Base-by-base conservation (phyloP, 371 early-diverging fungal genomes). In the Zychaea mexicana region DNA sequence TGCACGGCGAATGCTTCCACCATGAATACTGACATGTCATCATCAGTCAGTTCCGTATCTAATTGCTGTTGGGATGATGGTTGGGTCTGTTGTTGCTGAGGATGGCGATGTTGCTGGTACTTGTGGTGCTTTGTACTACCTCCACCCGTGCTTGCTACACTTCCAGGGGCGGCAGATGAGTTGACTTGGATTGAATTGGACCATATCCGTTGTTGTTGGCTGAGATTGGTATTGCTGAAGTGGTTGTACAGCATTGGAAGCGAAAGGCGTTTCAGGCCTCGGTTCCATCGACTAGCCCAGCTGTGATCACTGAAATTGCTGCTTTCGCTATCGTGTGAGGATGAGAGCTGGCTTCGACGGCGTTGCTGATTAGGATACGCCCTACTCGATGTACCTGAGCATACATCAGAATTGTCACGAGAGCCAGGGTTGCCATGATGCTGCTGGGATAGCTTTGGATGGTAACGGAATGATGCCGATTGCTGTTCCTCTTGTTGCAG, bases 1-100 rank as follows among this genome's bases (percentile, higher is more conserved):
- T 72, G 72, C 13, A 77, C 54, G 3, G 78, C 67, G 47, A 72
- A 66, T 2, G 72, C 71, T 38, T 81, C 81, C 36, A 81, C 68
- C 12, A 68, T 57, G 62, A 81, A 81, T 4, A 76, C 56, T 1
- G 72, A 76, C 1, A 67, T 66, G 9, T 78, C 78, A 10, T 75
- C 73, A 30, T 76, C 57, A 10, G 57, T 26, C 22, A 36, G 17
- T 24, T 45, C 31, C 3, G 38, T 0, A 19, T 33, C 36, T 28
- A 24, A 45, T 3, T 52, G 55, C 7, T 64, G 49, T n/a, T n/a
- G 27, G 15, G 28, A 45, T 1, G 28, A 22, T 19, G 36, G 45
- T 30, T 62, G 57, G 12, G 42, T 9, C 52, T 56, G 36, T 17
- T 47, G 30, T 62, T 61, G 57, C 33, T 66, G 61, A 21, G 38